Evolutionary conservation across 352 stramenopile genomes (phyloP), one percentile per base, ranked within the genome.

Genomic region (Phytophthora ramorum): DNA sequence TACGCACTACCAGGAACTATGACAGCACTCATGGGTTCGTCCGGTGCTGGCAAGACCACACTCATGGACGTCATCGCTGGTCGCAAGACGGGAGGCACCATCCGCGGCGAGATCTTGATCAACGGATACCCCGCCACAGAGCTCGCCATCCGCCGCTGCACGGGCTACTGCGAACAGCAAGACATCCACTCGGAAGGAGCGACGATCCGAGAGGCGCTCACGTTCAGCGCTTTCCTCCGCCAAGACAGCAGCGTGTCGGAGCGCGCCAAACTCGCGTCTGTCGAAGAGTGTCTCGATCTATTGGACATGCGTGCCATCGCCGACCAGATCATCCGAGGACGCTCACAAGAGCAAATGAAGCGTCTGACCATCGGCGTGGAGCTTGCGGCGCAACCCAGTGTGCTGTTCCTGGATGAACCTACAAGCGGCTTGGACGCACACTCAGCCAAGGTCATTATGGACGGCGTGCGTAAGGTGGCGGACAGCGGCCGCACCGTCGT

Each of bases 341-440:
- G 53, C 7, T 82, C 74, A 2, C 58, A 73, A 41, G 79, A 87
- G 60, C 79, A 85, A 54, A 79, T 79, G 73, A 87, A 87, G 69
- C 73, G 79, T n/a, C 17, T 83, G 34, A 87, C 76, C 41, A 92
- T 98, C 35, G 95, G 89, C 50, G 87, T 98, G 5, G 95, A 98
- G 46, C 68, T 98, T 13, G 89, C 95, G 1, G 86, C 85, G 2
- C 86, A 90, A 38, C 84, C 92, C 35, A 83, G 76, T 19, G 66
- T 97, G 22, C 44, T 98, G 16, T 97, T 98, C 67, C 50, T 89
- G 40, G 90, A 97, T 34, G 80, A 89, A 28, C 81, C 81, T 9
- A 88, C 79, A 1, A 81, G 65, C 12, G 70, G 77, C 0, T 35
- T 90, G 64, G 95, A n/a, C 89, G 91, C 52, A 85, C 87, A 50